phyloP scores from a whole-genome alignment of 768 basidiomycete genomes.

The Myochromella boudieri region DNA sequence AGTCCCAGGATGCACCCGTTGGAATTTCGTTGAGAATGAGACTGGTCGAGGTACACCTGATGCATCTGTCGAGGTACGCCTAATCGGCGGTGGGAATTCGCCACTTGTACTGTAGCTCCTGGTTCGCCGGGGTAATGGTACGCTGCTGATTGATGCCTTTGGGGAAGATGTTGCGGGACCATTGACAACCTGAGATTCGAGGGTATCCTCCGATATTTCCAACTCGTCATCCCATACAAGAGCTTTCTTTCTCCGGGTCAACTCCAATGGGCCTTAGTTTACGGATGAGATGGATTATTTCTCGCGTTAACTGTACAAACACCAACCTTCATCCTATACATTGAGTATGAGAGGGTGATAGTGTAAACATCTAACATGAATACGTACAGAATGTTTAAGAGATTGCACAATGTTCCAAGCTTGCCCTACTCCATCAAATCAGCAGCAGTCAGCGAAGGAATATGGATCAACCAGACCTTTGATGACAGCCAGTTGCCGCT shows the following conservation, averaged over 20 bases:
- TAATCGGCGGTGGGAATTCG: slow-evolving; percentile 75
- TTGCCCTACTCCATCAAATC: slow-evolving; percentile 52
- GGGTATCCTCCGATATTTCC: slow-evolving; percentile 63
- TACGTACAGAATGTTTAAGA: slow-evolving; percentile 67
- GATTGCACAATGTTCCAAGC: slow-evolving; percentile 90
- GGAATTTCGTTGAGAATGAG: slow-evolving; percentile 82
- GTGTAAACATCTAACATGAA: slow-evolving; percentile 2
- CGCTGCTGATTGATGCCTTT: slow-evolving; percentile 57
- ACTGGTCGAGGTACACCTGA: slow-evolving; percentile 71
- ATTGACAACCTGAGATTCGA: slow-evolving; percentile 29
- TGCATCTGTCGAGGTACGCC: slow-evolving; percentile 61
- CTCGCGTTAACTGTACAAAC: neutral
- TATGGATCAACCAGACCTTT: slow-evolving; percentile 47
- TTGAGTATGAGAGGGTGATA: slow-evolving; percentile 1
- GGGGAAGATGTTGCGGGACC: slow-evolving; percentile 53
- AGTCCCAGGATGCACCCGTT: slow-evolving; percentile 80
- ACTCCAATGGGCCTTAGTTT: slow-evolving; percentile 75
- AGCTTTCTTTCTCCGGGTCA: slow-evolving; percentile 79
- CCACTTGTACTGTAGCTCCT: slow-evolving; percentile 63
- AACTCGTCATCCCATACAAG: slow-evolving; percentile 86
- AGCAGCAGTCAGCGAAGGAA: slow-evolving; percentile 5
- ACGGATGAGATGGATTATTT: slow-evolving; percentile 10
- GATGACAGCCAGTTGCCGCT: slow-evolving; percentile 89
- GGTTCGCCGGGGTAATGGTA: slow-evolving; percentile 53
- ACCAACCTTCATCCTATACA: slow-evolving; percentile 69